Evolutionary conservation across 2,329 filamentous ascomycete genomes (phyloP).

Genomic region (Pseudohalonectria lignicola): DNA sequence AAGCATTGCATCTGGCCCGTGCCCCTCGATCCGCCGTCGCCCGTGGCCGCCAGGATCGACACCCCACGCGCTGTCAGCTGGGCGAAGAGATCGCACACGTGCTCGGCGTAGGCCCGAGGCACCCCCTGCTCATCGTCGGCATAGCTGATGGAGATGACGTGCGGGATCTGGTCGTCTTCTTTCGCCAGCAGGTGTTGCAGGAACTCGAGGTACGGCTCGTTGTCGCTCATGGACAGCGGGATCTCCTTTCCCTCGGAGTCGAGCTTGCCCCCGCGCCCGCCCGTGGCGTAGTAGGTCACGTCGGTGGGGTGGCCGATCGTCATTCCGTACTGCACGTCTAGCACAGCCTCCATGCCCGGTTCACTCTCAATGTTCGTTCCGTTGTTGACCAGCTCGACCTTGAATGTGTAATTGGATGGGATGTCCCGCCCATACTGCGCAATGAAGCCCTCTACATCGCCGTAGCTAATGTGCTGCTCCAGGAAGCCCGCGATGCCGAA

Average conservation of each 20-base stretch:
- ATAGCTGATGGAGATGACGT: conserved; percentile 47
- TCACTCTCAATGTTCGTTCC: conserved; percentile 29
- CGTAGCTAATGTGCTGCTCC: conserved; percentile 32
- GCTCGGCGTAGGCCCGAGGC: conserved; percentile 36
- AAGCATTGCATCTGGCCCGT: conserved; percentile 28
- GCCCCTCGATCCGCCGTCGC: conserved; percentile 36
- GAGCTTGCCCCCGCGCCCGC: conserved; percentile 30
- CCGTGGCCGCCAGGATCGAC: conserved; percentile 36
- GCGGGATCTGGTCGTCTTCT: conserved; percentile 33
- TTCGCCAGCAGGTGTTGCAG: conserved; percentile 36
- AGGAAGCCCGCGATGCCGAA: conserved; percentile 39
- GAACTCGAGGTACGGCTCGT: conserved; percentile 48
- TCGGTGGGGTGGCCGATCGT: conserved; percentile 30
- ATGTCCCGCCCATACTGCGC: conserved; percentile 4
- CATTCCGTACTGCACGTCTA: conserved; percentile 38
- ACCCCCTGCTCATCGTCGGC: conserved; percentile 47
- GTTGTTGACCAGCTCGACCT: conserved; percentile 29
- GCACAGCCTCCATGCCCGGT: conserved; percentile 31
- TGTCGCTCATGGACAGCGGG: conserved; percentile 20
- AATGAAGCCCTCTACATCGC: conserved; percentile 26
- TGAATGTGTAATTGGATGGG: conserved; percentile 15
- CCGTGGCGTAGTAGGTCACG: conserved; percentile 32
- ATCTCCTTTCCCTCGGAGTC: conserved; percentile 23
- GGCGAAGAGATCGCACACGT: conserved; percentile 41
- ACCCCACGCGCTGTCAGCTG: conserved; percentile 41